These are phyloP conservation scores for Rasamsonia emersonii DNA, from an alignment of 2,329 filamentous ascomycete genomes.

Conservation along the genomic window DNA sequence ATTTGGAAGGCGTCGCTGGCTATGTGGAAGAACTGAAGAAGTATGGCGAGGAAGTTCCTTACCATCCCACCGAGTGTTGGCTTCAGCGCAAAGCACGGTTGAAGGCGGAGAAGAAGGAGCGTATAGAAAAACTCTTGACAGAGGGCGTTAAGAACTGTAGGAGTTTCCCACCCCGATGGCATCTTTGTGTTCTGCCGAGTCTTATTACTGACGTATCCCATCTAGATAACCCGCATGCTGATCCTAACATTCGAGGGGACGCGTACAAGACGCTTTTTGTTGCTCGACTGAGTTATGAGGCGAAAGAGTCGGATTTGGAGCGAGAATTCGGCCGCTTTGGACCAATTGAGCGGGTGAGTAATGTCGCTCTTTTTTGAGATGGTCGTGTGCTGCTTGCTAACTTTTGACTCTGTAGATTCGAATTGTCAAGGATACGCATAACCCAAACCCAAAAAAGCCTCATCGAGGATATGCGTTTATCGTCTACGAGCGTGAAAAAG, in stretches of 20 bases:
- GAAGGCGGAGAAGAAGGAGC: conserved; percentile 68
- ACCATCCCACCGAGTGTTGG: conserved; percentile 84
- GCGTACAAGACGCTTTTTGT: conserved; percentile 94
- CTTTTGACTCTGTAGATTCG: conserved; percentile 57
- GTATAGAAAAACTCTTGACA: conserved; percentile 53
- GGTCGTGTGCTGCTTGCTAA: conserved; percentile 3
- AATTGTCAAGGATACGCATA: conserved; percentile 71
- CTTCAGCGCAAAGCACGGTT: conserved; percentile 77
- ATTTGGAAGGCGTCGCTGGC: conserved; percentile 63
- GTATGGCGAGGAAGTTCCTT: conserved; percentile 70
- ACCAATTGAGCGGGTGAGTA: conserved; percentile 76
- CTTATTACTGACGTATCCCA: conserved; percentile 3
- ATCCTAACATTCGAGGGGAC: conserved; percentile 84
- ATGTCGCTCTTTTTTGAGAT: background rate
- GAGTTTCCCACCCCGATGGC: conserved; percentile 6
- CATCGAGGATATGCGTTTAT: conserved; percentile 93
- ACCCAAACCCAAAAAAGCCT: conserved; percentile 71
- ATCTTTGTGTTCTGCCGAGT: conserved; percentile 8
- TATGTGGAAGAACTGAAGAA: conserved; percentile 66
- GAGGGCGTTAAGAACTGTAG: conserved; percentile 60
- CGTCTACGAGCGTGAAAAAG: conserved; percentile 92
- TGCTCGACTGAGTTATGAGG: conserved; percentile 79
- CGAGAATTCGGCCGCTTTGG: conserved; percentile 90
- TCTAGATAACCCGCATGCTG: conserved; percentile 70
- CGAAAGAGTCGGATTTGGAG: conserved; percentile 81